Evolutionary conservation across 371 early-diverging fungal genomes (phyloP).

Genomic region (Cokeromyces recurvatus): DNA sequence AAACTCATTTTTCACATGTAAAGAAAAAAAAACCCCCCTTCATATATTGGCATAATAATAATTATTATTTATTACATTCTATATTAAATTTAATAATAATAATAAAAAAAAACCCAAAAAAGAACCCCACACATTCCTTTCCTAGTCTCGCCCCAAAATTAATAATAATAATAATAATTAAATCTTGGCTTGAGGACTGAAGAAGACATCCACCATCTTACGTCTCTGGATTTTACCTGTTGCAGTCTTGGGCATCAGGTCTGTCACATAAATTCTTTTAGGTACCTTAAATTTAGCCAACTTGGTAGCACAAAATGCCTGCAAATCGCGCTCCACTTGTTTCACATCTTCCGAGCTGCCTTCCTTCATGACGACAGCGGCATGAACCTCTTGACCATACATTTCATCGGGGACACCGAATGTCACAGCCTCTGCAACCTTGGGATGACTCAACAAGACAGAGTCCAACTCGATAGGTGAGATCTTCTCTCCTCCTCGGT

Average conservation of each 20-base stretch:
- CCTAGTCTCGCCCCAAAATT: too few relatives aligned
- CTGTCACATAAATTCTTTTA: slow-evolving; percentile 67
- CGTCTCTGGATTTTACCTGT: slow-evolving; percentile 71
- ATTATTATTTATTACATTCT: too few relatives aligned
- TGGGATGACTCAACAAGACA: slow-evolving; percentile 65
- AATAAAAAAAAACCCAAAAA: too few relatives aligned
- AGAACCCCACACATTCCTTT: too few relatives aligned
- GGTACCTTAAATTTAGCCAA: slow-evolving; percentile 82
- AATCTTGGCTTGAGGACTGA: slow-evolving; percentile 18
- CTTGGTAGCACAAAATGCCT: slow-evolving; percentile 40
- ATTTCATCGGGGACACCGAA: slow-evolving; percentile 74
- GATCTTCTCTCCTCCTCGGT: slow-evolving; percentile 81
- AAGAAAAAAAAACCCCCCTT: too few relatives aligned
- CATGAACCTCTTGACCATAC: slow-evolving; percentile 82
- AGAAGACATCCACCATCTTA: slow-evolving; percentile 47
- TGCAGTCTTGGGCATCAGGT: slow-evolving; percentile 70
- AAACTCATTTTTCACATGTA: too few relatives aligned
- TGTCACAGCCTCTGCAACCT: slow-evolving; percentile 73
- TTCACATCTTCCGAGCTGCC: slow-evolving; percentile 21
- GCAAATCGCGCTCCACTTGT: slow-evolving; percentile 41
- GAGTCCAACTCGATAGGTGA: slow-evolving; percentile 80
- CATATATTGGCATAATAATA: too few relatives aligned
- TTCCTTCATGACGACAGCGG: slow-evolving; percentile 58
- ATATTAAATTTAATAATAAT: too few relatives aligned
- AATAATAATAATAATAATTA: too few relatives aligned